Evolutionary conservation across 306 rosid species (phyloP).

Genomic region (Rosa chinensis): DNA sequence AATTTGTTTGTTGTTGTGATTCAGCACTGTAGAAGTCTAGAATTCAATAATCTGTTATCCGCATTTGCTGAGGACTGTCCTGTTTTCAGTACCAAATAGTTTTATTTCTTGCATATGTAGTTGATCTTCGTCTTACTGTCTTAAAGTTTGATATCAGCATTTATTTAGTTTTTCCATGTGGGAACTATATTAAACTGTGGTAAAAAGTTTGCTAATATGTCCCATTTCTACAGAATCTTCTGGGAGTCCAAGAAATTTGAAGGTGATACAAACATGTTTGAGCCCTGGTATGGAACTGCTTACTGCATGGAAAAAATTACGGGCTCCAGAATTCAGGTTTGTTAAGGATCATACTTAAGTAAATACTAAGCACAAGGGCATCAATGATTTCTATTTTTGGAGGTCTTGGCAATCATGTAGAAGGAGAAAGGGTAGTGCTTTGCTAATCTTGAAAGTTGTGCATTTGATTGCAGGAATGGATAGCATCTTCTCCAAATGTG

Average conservation of each 20-base stretch:
- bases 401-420: slow-evolving; percentile 7
- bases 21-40: neutral
- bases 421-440: neutral
- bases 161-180: neutral
- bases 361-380: neutral
- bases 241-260: slow-evolving; percentile 87
- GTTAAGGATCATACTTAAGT: slow-evolving; percentile 16
- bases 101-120: neutral
- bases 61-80: neutral
- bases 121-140: neutral
- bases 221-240: slow-evolving; percentile 62
- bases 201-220: slow-evolving; percentile 21
- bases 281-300: slow-evolving; percentile 95
- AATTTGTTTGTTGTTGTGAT: neutral
- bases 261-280: slow-evolving; percentile 67
- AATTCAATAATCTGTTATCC: neutral
- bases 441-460: slow-evolving; percentile 20
- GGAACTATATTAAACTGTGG: neutral
- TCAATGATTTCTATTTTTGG: neutral
- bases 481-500: slow-evolving; percentile 61
- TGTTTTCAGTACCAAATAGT: neutral
- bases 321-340: slow-evolving; percentile 62
- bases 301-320: slow-evolving; percentile 68
- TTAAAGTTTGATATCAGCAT: neutral
- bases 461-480: slow-evolving; percentile 68